These are phyloP conservation scores for Nidularia pulvinata DNA, from an alignment of 768 basidiomycete genomes.

Conservation along the genomic window DNA sequence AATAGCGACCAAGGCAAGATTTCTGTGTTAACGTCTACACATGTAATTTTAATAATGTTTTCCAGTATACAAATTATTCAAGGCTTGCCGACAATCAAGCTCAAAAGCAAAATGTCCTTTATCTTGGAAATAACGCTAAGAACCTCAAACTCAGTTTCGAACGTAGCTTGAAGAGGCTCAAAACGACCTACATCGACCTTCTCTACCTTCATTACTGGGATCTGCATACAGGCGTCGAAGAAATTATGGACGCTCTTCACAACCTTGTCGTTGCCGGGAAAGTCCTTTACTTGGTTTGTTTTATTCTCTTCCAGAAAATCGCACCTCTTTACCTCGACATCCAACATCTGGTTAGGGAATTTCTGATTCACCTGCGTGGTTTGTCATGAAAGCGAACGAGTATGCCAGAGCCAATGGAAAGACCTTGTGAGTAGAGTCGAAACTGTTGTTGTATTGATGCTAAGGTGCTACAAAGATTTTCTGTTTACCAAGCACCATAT, in stretches of 20 bases:
- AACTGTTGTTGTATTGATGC: no score
- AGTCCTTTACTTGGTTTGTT: slow-evolving; percentile 38
- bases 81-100: slow-evolving; percentile 16
- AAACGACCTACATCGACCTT: slow-evolving; percentile 29
- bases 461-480: neutral
- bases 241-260: slow-evolving; percentile 56
- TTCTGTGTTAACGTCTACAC: neutral
- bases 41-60: neutral
- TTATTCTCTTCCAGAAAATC: neutral
- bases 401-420: slow-evolving; percentile 1
- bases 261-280: slow-evolving; percentile 48
- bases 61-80: slow-evolving; percentile 22
- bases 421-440: no score
- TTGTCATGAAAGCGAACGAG: slow-evolving; percentile 11
- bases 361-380: slow-evolving; percentile 7
- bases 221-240: slow-evolving; percentile 45
- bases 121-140: slow-evolving; percentile 40
- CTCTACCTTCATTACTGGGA: slow-evolving; percentile 44
- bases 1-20: slow-evolving; percentile 35
- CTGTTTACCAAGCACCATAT: neutral
- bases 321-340: neutral
- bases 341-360: neutral
- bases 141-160: slow-evolving; percentile 33
- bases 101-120: slow-evolving; percentile 23
- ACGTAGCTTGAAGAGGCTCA: slow-evolving; percentile 37